Evolutionary conservation across 163 green algal species (phyloP).

Genomic region (Scenedesmus sp.): DNA sequence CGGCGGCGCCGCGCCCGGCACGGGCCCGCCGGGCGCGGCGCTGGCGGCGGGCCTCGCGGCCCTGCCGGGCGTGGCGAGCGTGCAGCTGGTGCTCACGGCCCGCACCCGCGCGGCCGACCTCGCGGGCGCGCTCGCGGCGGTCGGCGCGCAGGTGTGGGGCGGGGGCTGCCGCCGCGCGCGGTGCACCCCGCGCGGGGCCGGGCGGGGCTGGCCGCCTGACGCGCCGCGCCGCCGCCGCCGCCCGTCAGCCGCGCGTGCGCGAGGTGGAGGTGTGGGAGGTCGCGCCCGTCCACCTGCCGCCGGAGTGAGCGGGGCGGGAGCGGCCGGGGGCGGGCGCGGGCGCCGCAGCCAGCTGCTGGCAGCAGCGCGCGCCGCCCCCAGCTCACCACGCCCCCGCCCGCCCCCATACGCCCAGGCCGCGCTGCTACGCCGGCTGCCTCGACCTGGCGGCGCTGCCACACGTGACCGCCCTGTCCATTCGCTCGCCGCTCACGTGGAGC

Average conservation of each 20-base stretch:
- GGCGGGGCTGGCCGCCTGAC: not conserved
- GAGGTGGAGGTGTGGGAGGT: not conserved
- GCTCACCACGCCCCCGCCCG: too few species aligned
- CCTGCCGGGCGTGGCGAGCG: not conserved
- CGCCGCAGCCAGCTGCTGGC: too few species aligned
- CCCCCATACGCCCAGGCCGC: too few species aligned
- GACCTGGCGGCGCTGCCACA: not conserved
- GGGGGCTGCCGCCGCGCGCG: not conserved
- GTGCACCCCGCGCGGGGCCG: not conserved
- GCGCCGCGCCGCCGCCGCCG: not conserved
- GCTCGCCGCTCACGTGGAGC: conserved; percentile 24
- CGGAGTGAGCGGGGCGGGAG: conserved; percentile 7
- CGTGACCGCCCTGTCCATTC: conserved; percentile 1
- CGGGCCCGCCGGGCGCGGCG: not conserved
- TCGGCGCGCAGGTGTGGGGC: not conserved
- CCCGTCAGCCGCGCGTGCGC: not conserved
- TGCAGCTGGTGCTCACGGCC: conserved; percentile 13
- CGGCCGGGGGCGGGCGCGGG: too few species aligned
- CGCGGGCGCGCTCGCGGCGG: not conserved
- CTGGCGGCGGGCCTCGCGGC: not conserved
- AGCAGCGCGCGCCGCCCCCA: too few species aligned
- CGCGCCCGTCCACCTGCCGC: not conserved
- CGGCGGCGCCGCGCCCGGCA: not conserved
- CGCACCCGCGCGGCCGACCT: conserved; percentile 14
- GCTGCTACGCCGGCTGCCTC: not conserved